A percentile compares a stretch with the other conserved stretches of the same genome.
phyloP scores from a whole-genome alignment of 2,329 filamentous ascomycete genomes.

The Verticillium isaacii region DNA sequence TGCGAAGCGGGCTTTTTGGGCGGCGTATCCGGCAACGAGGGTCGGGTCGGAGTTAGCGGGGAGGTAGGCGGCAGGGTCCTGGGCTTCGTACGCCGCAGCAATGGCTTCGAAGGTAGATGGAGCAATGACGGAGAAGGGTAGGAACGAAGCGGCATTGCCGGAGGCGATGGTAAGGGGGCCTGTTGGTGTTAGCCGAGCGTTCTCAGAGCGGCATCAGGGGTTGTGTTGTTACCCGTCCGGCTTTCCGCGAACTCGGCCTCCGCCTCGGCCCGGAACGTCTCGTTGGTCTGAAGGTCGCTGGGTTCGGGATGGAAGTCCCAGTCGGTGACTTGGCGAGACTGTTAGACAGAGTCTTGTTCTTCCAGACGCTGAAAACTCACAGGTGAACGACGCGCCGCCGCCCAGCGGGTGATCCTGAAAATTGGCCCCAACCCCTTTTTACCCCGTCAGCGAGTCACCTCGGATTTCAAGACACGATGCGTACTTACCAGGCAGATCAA shows the following conservation, averaged over 20 bases:
- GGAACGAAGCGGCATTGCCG: constrained; percentile 13
- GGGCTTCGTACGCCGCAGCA: constrained; percentile 12
- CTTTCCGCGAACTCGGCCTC: constrained; percentile 10
- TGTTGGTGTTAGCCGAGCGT: neutral
- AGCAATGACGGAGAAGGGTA: constrained; percentile 14
- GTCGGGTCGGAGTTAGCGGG: constrained; percentile 23
- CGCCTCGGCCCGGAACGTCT: constrained; percentile 8
- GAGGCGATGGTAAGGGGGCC: constrained; percentile 14
- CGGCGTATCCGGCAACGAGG: constrained; percentile 28
- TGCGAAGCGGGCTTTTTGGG: constrained; percentile 30
- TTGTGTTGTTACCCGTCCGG: constrained; percentile 5
- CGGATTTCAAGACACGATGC: neutral
- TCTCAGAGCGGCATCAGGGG: no score
- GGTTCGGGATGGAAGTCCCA: constrained; percentile 14
- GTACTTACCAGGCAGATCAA: constrained; percentile 48
- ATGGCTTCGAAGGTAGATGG: constrained; percentile 14
- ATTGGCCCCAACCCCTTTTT: constrained; percentile 17
- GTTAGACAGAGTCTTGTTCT: neutral
- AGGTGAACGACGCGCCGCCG: constrained; percentile 10
- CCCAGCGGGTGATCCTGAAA: constrained; percentile 29
- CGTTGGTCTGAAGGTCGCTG: constrained; percentile 9
- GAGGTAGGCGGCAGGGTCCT: constrained; percentile 18
- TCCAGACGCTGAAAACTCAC: constrained; percentile 1
- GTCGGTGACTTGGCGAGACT: constrained; percentile 7
- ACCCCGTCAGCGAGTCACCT: neutral